These are phyloP conservation scores for Fusarium praegraminearum DNA, from an alignment of 2,329 filamentous ascomycete genomes.

Conservation along the genomic window DNA sequence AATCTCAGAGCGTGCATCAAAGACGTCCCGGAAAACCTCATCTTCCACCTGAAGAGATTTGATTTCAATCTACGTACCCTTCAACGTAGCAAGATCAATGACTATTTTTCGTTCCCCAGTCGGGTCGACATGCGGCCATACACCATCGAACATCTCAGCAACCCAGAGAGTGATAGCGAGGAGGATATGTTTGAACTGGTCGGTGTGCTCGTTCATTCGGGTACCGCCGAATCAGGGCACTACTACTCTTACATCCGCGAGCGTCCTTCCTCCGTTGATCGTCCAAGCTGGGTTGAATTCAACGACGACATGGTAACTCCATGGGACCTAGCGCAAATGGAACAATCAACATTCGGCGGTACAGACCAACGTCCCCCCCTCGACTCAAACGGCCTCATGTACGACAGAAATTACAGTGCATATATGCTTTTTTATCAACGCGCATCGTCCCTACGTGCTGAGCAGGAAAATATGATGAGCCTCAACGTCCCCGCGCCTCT, in stretches of 20 bases:
- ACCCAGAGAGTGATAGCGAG: constrained; percentile 64
- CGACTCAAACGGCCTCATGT: constrained; percentile 60
- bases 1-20: constrained; percentile 82
- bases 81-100: constrained; percentile 92
- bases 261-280: constrained; percentile 66
- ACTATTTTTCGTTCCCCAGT: constrained; percentile 88
- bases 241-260: constrained; percentile 97
- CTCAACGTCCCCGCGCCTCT: constrained; percentile 52
- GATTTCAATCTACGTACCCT: constrained; percentile 83
- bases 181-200: constrained; percentile 91
- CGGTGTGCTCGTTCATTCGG: constrained; percentile 93
- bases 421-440: constrained; percentile 99
- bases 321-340: constrained; percentile 81
- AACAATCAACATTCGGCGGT: constrained; percentile 84
- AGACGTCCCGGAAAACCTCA: constrained; percentile 91
- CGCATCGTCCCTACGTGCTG: constrained; percentile 70
- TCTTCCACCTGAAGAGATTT: constrained; percentile 93
- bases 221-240: constrained; percentile 92
- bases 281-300: constrained; percentile 84
- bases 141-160: constrained; percentile 84
- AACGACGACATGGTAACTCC: constrained; percentile 86
- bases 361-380: constrained; percentile 65
- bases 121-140: constrained; percentile 90
- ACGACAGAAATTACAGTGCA: constrained; percentile 83
- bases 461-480: constrained; percentile 59